These are phyloP conservation scores for Acacia melanoxylon DNA, from an alignment of 306 rosid genomes.

Conservation along the genomic window DNA sequence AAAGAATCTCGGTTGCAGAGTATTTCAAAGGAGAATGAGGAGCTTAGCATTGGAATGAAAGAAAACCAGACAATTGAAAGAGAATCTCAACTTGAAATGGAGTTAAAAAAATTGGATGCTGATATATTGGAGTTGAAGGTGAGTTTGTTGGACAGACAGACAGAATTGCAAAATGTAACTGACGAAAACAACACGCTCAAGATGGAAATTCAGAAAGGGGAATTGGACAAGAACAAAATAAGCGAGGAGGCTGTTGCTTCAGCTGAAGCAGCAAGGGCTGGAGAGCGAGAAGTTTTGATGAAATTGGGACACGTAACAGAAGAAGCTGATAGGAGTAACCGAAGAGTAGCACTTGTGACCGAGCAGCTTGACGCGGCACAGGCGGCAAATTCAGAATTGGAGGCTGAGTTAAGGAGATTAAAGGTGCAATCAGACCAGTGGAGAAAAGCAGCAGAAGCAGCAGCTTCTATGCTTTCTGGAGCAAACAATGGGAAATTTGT, in stretches of 20 bases:
- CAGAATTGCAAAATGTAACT: constrained; percentile 50
- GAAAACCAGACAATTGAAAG: constrained; percentile 32
- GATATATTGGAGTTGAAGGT: constrained; percentile 57
- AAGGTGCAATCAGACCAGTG: constrained; percentile 95
- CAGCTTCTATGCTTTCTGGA: constrained; percentile 68
- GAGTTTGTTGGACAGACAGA: constrained; percentile 60
- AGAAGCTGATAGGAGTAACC: constrained; percentile 69
- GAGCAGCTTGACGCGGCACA: constrained; percentile 87
- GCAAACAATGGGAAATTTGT: constrained; percentile 72
- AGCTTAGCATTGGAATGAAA: constrained; percentile 32
- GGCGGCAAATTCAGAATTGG: constrained; percentile 68
- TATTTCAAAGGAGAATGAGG: constrained; percentile 50
- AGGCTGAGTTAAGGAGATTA: constrained; percentile 83
- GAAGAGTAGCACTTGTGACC: constrained; percentile 56
- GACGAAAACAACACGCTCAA: constrained; percentile 61
- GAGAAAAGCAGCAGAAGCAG: constrained; percentile 98
- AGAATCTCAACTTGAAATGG: constrained; percentile 47
- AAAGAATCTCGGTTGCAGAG: constrained; percentile 60
- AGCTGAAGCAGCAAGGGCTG: constrained; percentile 60
- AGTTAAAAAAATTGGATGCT: constrained; percentile 51
- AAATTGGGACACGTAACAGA: constrained; percentile 55
- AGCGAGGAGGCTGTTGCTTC: constrained; percentile 41
- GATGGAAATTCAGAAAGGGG: constrained; percentile 46
- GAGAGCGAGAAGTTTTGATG: constrained; percentile 67
- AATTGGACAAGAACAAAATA: constrained; percentile 45